Evolutionary conservation across 768 basidiomycete genomes (phyloP), one percentile per base, ranked within the genome.

Genomic region (Lactifluus hygrophoroides): DNA sequence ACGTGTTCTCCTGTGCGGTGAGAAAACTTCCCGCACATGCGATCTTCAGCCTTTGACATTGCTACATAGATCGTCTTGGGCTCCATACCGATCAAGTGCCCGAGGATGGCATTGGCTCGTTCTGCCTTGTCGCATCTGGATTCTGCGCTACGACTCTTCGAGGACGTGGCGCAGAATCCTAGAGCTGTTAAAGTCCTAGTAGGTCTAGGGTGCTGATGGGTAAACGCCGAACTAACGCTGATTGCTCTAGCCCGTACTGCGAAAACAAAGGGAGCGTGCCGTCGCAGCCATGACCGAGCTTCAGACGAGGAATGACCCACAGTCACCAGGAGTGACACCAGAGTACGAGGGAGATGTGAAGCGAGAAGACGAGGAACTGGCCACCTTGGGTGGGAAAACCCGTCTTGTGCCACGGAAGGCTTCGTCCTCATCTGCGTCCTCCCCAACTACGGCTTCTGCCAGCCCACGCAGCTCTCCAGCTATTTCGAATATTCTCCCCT

Each of bases 1-100:
- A 87, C 67, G 83, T 85, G 2, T 86, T 86, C 68, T 86, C 83
- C 5, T 86, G 84, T 66, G 76, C 83, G 35, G 85, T 86, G 69
- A 65, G 80, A 70, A 34, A 58, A 10, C 3, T 58, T 14, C 45
- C 50, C 7, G 11, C 16, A 17, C 37, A 37, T 27, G 40, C 16
- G 10, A 27, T 50, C 11, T 32, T 35, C n/a, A 21, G 6, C 21
- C 32, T 48, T 27, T 51, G n/a, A 43, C 32, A 45, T 28, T 5
- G 16, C 32, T 27, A 27, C 28, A 13, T 38, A 87, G 85, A 83
- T 87, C 62, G 84, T 86, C 0, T 72, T 87, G 46, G 85, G 85
- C 17, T 81, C 83, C 6, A 86, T 88, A 52, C 82, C 84, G 1
- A 76, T 79, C 28, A 85, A 85, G 61, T 72, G 73, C 51, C 76